Base-by-base conservation (phyloP, 2,329 filamentous ascomycete species). In the Pseudogymnoascus sp. region DNA sequence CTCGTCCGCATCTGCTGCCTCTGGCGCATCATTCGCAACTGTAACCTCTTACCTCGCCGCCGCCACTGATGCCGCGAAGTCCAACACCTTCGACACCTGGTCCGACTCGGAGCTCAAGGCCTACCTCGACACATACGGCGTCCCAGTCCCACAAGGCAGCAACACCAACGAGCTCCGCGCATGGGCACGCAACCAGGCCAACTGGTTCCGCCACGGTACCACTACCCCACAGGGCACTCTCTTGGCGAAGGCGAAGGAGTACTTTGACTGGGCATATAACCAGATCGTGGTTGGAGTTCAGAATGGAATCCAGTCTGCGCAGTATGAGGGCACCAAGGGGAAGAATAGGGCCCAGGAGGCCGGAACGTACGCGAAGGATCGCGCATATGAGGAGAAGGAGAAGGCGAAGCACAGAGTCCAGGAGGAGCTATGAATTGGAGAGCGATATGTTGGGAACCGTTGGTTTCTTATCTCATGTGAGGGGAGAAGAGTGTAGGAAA, bases 41-140 rank as follows among this genome's bases (percentile, higher is more conserved):
- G 85, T 85, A 8, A 93, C 89, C 7, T 89, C 83, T 62, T 90
- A 89, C 70, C 78, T 93, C 2, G 78, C 87, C 8, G 78, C 85
- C 64, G 85, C 85, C 28, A 90, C 89, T 4, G 82, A 82, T 63
- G 73, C 82, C 8, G 88, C 81, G 59, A 91, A 90, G 78, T 79
- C 85, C 59, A 80, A 76, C 23, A 79, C 83, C 1, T 93, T 93
- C 67, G 85, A 91, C 61, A 84, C 84, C 0, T 93, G 90, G 90
- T 89, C 81, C 23, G 78, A 81, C 60, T 82, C 80, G 42, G 69
- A 93, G 25, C 79, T 95, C 66, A 93, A 93, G 80, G 78, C 84
- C 1, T 93, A 93, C 71, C 83, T 93, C 5, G 90, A 93, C 72
- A 89, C 85, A 66, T 93, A 91, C 67, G 90, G 90, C 38, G 78